Evolutionary conservation across 2,329 filamentous ascomycete genomes (phyloP), one percentile per base, ranked within the genome.

Genomic region (Eutypa lata): DNA sequence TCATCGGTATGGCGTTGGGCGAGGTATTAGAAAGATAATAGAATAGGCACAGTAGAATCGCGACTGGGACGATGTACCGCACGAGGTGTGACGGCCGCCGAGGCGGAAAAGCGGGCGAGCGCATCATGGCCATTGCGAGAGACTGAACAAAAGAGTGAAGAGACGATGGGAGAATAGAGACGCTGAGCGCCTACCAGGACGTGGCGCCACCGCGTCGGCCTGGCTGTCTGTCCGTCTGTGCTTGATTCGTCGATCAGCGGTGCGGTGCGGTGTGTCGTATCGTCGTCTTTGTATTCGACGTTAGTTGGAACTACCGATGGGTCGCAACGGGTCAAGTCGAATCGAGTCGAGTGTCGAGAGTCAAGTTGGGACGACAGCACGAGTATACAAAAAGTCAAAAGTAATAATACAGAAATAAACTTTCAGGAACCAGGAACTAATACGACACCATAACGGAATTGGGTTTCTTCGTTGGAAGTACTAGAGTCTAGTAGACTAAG

Each of bases 1-100:
- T 53, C 45, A 54, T 52, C 37, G 60, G 60, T 35, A 52, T 44
- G 37, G 43, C 49, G n/a, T 49, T 51, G 42, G 24, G 53, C 42
- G 56, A 50, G 53, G 51, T 57, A 47, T 56, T 58, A 31, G 62
- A 64, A 8, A 72, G 59, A 50, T 67, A 67, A 59, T 72, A 73
- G 53, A 74, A 56, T 21, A 68, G 56, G 28, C 65, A 52, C 37
- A 71, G 51, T 16, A 77, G 40, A 37, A 76, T 50, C 37, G 67
- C 47, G 50, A 68, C 66, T n/a, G 75, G 61, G 38, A 75, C 53
- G 26, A 67, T 58, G 53, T 74, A 77, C 51, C 74, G 74, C 24
- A 76, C 53, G 51, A 76, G 66, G 59, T 75, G 71, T 48, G 74
- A 74, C 8, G 69, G 71, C 50, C 75, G 72, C 53, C 74, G 70